Evolutionary conservation across 306 rosid species (phyloP), one percentile per base, ranked within the genome.

Genomic region (Neltuma alba): DNA sequence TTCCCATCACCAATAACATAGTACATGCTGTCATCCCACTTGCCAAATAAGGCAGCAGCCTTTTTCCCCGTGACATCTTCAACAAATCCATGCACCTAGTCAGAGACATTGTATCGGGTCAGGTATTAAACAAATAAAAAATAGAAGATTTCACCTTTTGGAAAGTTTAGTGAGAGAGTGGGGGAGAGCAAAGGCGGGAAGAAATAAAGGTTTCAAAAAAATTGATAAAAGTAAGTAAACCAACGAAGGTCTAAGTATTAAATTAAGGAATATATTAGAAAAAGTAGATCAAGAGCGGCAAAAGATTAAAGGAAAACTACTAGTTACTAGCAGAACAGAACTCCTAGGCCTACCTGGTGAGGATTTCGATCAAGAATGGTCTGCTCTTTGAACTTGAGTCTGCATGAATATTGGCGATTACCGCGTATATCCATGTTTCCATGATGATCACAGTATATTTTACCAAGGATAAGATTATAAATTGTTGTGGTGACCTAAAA

Each of bases 301-400:
- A 41, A 67, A 31, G 12, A 42, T 57, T 64, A 72, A 40, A 44
- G 18, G n/a, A n/a, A n/a, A n/a, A n/a, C n/a, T n/a, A n/a, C n/a
- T n/a, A n/a, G n/a, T n/a, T n/a, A n/a, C 28, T 34, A 42, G 33
- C 48, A 60, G 37, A 77, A 36, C 47, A 18, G 83, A 38, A 55
- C 34, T 38, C 14, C 31, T 25, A 54, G 28, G 61, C 61, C 83
- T 87, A 91, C 99, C 93, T 93, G 99, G 83, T 79, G 99, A 79
- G 94, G 98, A 88, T 95, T 95, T 82, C 99, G 93, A 85, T 95
- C 99, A 68, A 95, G 94, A 83, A 95, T 76, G 15, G 99, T 74
- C 73, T 90, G 99, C 86, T 95, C 99, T 87, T 95, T 95, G 84
- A 95, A 95, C 86, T 89, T 93, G 76, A 95, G 91, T 64, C 85